Base-by-base conservation (phyloP, 164 flowering plant species). In the Dillenia suffruticosa region DNA sequence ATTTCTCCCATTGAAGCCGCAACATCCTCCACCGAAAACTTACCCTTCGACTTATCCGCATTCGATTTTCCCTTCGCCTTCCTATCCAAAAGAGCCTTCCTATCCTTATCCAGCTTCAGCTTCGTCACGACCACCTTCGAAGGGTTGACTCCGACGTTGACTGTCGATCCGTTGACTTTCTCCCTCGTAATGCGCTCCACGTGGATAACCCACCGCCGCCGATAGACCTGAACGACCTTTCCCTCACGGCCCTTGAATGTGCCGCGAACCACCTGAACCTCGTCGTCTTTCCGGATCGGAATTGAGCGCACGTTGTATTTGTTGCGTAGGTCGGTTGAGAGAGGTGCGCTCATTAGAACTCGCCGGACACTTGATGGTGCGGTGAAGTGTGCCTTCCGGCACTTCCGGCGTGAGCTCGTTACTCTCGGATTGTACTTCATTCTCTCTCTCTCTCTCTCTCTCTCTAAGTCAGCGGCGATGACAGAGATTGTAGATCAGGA, bases 141-240 rank as follows among this genome's bases (percentile, higher is more conserved):
- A 2, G 76, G 72, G 53, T 64, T 57, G 54, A 72, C 55, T 44
- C 78, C 78, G 44, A 74, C 75, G 56, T 74, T 71, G 49, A 74
- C 74, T 5, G 75, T 74, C 17, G 78, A 70, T 2, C 78, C 78
- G 40, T 74, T 74, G 10, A 71, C 75, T 54, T 75, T 75, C 67
- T 75, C 78, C 13, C 72, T 49, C 3, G 78, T 75, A 57, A 75
- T 75, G 9, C 78, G 57, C 58, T 75, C 76, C 7, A 72, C 51
- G 53, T 72, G 72, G 56, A 72, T 72, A 19, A 72, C 72, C 76
- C 72, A 72, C 46, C 62, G 68, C 22, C 69, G 54, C 9, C 72
- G 71, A 56, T 72, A 72, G 11, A 72, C 76, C 32, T 68, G 72
- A 7, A 68, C 66, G 5, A 73, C 68, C 59, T 73, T 73, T 6